These are phyloP conservation scores for Dactylonectria macrodidyma DNA, from an alignment of 2,329 filamentous ascomycete species.

Conservation along the genomic window DNA sequence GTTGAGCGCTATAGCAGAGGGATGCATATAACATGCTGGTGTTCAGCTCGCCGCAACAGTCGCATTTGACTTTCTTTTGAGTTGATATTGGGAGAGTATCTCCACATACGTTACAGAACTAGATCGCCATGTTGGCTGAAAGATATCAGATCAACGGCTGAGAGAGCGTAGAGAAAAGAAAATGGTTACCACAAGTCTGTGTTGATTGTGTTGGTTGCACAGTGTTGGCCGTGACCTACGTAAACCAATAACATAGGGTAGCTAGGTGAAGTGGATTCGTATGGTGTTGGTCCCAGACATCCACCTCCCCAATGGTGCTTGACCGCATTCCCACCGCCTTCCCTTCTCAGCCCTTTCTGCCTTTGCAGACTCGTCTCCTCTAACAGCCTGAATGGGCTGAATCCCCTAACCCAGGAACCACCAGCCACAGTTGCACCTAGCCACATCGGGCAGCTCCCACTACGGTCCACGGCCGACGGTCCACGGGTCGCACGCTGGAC, in stretches of 20 bases:
- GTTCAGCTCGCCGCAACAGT: not conserved
- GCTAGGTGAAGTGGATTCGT: too few species aligned
- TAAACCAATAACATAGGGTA: too few species aligned
- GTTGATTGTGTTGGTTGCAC: too few species aligned
- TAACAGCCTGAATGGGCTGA: not conserved
- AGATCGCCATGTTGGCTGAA: not conserved
- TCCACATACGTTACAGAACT: not conserved
- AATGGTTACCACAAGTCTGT: too few species aligned
- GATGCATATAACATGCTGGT: not conserved
- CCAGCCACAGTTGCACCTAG: not conserved
- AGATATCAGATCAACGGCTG: not conserved
- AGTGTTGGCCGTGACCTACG: too few species aligned
- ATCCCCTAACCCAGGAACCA: slow-evolving; percentile 15
- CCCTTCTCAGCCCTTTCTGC: too few species aligned
- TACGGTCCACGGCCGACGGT: too few species aligned
- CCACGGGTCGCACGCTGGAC: not conserved
- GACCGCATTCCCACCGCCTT: too few species aligned
- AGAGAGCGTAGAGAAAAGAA: too few species aligned
- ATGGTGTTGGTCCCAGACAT: too few species aligned
- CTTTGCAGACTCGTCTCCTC: too few species aligned
- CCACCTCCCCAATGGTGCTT: too few species aligned
- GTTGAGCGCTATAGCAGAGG: not conserved
- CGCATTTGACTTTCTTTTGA: not conserved
- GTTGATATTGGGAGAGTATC: not conserved
- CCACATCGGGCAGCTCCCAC: not conserved